Conservation (phyloP, 2,329 filamentous ascomycete genomes). For the Clonostachys rosea region DNA sequence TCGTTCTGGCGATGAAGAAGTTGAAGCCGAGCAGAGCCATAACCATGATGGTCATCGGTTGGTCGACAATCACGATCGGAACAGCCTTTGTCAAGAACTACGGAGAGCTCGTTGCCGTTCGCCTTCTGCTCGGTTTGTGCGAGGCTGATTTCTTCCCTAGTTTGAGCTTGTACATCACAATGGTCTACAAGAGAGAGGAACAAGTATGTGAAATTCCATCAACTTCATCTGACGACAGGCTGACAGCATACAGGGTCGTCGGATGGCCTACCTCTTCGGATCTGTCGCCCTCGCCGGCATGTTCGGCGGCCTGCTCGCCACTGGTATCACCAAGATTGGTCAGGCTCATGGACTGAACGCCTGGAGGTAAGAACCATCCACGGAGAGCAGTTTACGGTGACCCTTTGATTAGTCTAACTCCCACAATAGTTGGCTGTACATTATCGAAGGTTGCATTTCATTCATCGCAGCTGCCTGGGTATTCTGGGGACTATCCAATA, state of each 20-base stretch:
- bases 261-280: conserved; percentile 29
- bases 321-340: conserved; percentile 34
- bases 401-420: conserved; percentile 31
- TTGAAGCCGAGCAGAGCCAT: background rate
- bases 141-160: conserved; percentile 7
- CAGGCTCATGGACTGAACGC: background rate
- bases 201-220: conserved; percentile 44
- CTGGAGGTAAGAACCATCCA: background rate
- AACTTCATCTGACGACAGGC: conserved; percentile 35
- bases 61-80: background rate
- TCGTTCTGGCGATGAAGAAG: background rate
- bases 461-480: conserved; percentile 19
- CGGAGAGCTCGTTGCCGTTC: conserved; percentile 8
- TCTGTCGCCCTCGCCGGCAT: conserved; percentile 44
- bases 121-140: conserved; percentile 11
- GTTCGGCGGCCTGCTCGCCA: conserved; percentile 36
- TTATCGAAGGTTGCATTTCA: conserved; percentile 37
- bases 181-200: conserved; percentile 39
- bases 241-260: background rate
- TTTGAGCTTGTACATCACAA: conserved; percentile 16
- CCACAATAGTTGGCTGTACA: conserved; percentile 51
- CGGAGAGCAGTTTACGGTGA: conserved; percentile 14
- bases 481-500: conserved; percentile 22
- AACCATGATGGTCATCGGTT: background rate
- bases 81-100: conserved; percentile 10